Evolutionary conservation across 805 yeast genomes (phyloP), one percentile per base, ranked within the genome.

Genomic region (Blastobotrys terrestris): DNA sequence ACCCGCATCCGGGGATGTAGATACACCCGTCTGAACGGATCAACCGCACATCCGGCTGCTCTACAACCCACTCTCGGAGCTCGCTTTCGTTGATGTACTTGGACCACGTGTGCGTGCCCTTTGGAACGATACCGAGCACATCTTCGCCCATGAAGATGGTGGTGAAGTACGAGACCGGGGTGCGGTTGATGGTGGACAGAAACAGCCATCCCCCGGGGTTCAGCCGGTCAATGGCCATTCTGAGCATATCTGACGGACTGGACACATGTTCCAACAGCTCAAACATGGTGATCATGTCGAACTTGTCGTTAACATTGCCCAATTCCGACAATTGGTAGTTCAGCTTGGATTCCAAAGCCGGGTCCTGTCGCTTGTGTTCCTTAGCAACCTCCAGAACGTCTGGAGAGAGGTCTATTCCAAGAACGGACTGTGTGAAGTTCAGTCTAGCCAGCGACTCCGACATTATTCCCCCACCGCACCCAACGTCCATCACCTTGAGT

Each of bases 391-490:
- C 77, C 15, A 94, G 64, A 5, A 91, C 96, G 44, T 89, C 95
- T 0, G 78, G 75, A 0, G 97, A 86, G 62, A 92, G 75, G 68
- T 94, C 99, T 44, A 92, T 79, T 1, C 96, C 99, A 48, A 72
- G 75, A 3, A 94, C 97, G 1, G 72, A 64, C 8, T 74, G 65
- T 2, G 88, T 80, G 54, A 78, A 77, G 11, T 66, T 59, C 60
- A 87, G 70, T 58, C 99, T 74, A 0, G 96, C 97, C 63, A 94
- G 68, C 0, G 92, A 83, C 65, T 94, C 99, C 3, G 91, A 74
- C 16, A 94, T 71, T 21, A 94, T 83, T 0, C 99, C 99, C n/a
- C 99, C 99, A 16, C 99, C 99, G 67, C 99, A 94, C 1, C 99
- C 99, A 50, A 94, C 82, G 65, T 94, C 99, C 52, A 94, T 71